phyloP scores from a whole-genome alignment of 1,139 yeast genomes.

The Hemisphaericaspora xylanilytica region DNA sequence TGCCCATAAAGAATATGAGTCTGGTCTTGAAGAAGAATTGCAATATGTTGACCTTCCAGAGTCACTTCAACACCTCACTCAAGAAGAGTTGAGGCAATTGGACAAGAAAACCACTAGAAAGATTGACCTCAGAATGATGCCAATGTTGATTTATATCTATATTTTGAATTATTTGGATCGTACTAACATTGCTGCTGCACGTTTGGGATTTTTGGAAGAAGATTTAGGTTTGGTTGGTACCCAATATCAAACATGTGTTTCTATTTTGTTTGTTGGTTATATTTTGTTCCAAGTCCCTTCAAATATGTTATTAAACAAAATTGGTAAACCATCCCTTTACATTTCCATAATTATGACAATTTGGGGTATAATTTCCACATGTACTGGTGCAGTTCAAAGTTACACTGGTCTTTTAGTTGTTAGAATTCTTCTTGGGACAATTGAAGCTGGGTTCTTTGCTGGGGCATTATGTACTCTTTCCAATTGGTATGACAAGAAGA shows the following conservation, averaged over 20 bases:
- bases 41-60: constrained; percentile 27
- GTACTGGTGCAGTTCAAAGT: constrained; percentile 29
- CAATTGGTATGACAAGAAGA: constrained; percentile 48
- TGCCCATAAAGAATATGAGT: constrained; percentile 3
- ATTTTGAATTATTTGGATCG: constrained; percentile 57
- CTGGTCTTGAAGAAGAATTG: constrained; percentile 8
- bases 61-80: constrained; percentile 29
- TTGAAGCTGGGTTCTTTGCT: constrained; percentile 60
- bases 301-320: constrained; percentile 45
- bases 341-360: constrained; percentile 48
- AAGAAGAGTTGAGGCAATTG: constrained; percentile 35
- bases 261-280: constrained; percentile 61
- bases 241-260: constrained; percentile 55
- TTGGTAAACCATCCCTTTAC: constrained; percentile 51
- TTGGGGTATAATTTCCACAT: constrained; percentile 54
- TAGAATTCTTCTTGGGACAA: constrained; percentile 44
- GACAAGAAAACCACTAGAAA: constrained; percentile 45
- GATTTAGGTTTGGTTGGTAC: constrained; percentile 49
- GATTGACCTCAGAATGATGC: constrained; percentile 53
- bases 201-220: constrained; percentile 54
- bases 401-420: constrained; percentile 35
- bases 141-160: constrained; percentile 53
- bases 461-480: constrained; percentile 49
- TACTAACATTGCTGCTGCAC: constrained; percentile 60
- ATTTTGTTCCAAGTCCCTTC: constrained; percentile 60